A percentile compares a stretch with the other conserved stretches of the same genome.
Evolutionary conservation across 1,284 basidiomycete genomes (phyloP).

Genomic region (Apiotrichum brassicae): DNA sequence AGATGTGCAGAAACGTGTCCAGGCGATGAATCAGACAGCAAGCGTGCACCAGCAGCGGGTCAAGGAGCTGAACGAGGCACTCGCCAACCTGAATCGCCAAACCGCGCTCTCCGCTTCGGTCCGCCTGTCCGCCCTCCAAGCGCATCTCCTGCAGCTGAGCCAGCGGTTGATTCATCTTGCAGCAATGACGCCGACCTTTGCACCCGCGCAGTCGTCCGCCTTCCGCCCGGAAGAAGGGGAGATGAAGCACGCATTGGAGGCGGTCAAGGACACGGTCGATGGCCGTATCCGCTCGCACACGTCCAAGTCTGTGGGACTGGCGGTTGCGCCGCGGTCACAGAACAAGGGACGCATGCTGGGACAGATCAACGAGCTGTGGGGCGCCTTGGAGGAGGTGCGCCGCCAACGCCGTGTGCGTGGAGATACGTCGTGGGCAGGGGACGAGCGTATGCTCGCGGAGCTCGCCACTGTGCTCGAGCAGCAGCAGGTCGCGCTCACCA

Average conservation of each 20-base stretch:
- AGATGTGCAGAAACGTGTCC: conserved; percentile 70
- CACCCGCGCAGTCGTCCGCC: conserved; percentile 68
- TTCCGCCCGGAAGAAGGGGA: conserved; percentile 77
- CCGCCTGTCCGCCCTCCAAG: conserved; percentile 61
- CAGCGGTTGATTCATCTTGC: conserved; percentile 68
- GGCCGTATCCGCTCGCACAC: conserved; percentile 38
- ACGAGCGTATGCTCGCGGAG: conserved; percentile 70
- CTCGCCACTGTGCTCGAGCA: conserved; percentile 70
- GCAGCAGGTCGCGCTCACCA: conserved; percentile 71
- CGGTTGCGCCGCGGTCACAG: conserved; percentile 34
- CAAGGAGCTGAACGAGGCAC: conserved; percentile 62
- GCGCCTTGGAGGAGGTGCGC: conserved; percentile 66
- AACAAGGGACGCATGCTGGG: conserved; percentile 51
- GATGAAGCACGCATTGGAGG: conserved; percentile 61
- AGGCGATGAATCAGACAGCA: conserved; percentile 67
- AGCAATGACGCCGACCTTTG: conserved; percentile 69
- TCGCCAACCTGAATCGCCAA: conserved; percentile 59
- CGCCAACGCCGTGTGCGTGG: conserved; percentile 45
- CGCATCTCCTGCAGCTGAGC: conserved; percentile 63
- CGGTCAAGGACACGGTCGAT: conserved; percentile 66
- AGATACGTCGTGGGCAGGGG: conserved; percentile 65
- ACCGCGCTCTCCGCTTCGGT: conserved; percentile 65
- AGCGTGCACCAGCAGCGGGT: conserved; percentile 64
- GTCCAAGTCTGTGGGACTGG: conserved; percentile 12
- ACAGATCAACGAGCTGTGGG: conserved; percentile 76